phyloP scores from a whole-genome alignment of 2,329 filamentous ascomycete genomes.

The Hortaea werneckii region DNA sequence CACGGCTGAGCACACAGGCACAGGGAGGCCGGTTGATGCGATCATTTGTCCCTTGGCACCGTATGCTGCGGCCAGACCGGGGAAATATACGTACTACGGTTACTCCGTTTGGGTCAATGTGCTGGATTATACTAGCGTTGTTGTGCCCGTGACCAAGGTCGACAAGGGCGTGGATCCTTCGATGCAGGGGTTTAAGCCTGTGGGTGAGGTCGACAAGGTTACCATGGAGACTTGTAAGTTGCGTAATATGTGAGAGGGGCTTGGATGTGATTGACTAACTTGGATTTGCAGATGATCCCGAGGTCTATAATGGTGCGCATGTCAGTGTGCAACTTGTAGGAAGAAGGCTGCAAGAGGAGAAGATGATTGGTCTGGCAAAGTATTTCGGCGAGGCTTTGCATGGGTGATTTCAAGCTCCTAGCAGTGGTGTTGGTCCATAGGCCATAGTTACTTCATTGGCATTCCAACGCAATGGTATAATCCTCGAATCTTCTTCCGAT shows the following conservation, averaged over 20 bases:
- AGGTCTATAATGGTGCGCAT: conserved; percentile 28
- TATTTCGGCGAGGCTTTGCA: conserved; percentile 15
- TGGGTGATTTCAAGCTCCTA: background rate
- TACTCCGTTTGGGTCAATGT: conserved; percentile 42
- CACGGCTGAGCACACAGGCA: conserved; percentile 41
- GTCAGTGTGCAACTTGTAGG: conserved; percentile 28
- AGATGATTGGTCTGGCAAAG: conserved; percentile 28
- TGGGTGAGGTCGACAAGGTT: conserved; percentile 31
- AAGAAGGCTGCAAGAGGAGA: conserved; percentile 27
- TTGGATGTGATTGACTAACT: background rate
- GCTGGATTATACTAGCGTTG: conserved; percentile 45
- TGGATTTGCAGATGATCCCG: conserved; percentile 24
- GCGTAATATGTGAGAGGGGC: background rate
- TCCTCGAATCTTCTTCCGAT: too few species aligned
- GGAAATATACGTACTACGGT: conserved; percentile 38
- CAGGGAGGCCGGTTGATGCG: conserved; percentile 41
- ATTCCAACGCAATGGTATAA: too few species aligned
- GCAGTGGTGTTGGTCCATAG: too few species aligned
- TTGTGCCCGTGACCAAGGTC: conserved; percentile 46
- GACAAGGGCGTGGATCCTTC: conserved; percentile 41
- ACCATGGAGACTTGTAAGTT: conserved; percentile 34
- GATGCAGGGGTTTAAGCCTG: conserved; percentile 24
- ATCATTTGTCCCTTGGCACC: conserved; percentile 43
- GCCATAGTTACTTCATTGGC: too few species aligned
- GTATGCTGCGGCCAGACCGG: conserved; percentile 39